Percentiles rank a stretch among this genome's conserved stretches.
Conservation (phyloP, 1,139 yeast genomes). For the Hanseniaspora uvarum region DNA sequence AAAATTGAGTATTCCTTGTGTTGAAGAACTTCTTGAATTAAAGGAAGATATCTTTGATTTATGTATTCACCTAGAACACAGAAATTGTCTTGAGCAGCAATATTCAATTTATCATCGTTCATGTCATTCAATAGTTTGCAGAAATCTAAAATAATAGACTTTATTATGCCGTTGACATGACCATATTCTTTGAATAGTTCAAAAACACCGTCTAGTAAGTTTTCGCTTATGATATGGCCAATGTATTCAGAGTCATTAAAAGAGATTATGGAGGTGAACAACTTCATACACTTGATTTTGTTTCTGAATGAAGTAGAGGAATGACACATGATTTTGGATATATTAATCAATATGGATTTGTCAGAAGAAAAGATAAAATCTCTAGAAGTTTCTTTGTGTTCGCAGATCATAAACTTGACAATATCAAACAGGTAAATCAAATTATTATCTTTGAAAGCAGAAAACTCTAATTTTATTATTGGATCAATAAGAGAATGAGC, state of each 20-base stretch:
- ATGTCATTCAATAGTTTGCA: constrained; percentile 34
- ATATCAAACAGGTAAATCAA: constrained; percentile 62
- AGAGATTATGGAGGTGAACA: constrained; percentile 48
- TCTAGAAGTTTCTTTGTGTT: constrained; percentile 46
- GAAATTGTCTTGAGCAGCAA: constrained; percentile 4
- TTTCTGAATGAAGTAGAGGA: constrained; percentile 39
- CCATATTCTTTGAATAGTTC: constrained; percentile 43
- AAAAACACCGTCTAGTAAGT: constrained; percentile 45
- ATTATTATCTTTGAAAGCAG: constrained; percentile 35
- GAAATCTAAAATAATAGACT: constrained; percentile 67
- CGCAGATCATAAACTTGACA: constrained; percentile 56
- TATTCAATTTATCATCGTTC: constrained; percentile 8
- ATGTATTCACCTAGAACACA: constrained; percentile 2
- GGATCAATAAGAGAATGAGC: constrained; percentile 52
- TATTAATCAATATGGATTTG: constrained; percentile 44
- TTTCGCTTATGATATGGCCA: constrained; percentile 46
- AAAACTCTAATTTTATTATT: constrained; percentile 33
- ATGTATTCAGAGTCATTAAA: constrained; percentile 54
- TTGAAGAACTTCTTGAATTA: not conserved
- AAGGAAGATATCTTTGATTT: constrained; percentile 1
- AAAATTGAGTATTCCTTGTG: constrained; percentile 12
- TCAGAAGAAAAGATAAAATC: constrained; percentile 45
- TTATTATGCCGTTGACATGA: constrained; percentile 51
- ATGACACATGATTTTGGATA: constrained; percentile 39
- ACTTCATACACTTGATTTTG: constrained; percentile 55